These are phyloP conservation scores for Przewalskia tangutica DNA, from an alignment of 257 asterid genomes.

Conservation along the genomic window DNA sequence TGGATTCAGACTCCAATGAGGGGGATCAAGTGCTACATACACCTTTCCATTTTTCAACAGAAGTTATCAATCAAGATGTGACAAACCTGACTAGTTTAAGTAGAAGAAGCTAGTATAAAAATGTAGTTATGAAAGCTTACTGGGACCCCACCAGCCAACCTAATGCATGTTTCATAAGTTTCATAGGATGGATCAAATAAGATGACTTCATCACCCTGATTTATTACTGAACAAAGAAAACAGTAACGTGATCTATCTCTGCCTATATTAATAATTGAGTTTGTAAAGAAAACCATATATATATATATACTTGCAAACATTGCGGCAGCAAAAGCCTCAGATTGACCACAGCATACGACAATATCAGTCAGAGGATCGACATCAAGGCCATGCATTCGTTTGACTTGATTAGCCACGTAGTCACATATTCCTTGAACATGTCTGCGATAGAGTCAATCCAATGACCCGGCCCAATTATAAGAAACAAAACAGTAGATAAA, in stretches of 20 bases:
- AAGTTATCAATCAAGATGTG: not conserved
- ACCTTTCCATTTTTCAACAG: conserved; percentile 33
- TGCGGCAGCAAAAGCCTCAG: conserved; percentile 87
- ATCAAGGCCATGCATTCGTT: conserved; percentile 49
- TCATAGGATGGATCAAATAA: conserved; percentile 78
- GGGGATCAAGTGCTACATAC: conserved; percentile 79
- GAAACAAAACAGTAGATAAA: too few species aligned
- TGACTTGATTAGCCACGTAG: conserved; percentile 43
- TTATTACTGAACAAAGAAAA: conserved; percentile 39
- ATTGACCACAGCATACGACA: conserved; percentile 85
- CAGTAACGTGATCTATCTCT: not conserved
- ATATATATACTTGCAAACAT: conserved; percentile 59
- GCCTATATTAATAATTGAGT: too few species aligned
- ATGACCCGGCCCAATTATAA: too few species aligned
- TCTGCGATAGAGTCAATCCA: conserved; percentile 14
- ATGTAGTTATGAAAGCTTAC: conserved; percentile 29
- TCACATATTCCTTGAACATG: conserved; percentile 82
- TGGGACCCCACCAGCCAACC: conserved; percentile 88
- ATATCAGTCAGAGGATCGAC: conserved; percentile 58
- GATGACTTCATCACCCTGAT: conserved; percentile 80
- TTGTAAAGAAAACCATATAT: conserved; percentile 5
- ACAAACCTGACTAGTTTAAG: not conserved
- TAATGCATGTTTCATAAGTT: conserved; percentile 73
- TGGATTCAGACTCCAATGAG: conserved; percentile 54
- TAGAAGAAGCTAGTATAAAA: not conserved